These are phyloP conservation scores for Coprinopsis marcescibilis DNA, from an alignment of 768 basidiomycete genomes.

Conservation along the genomic window DNA sequence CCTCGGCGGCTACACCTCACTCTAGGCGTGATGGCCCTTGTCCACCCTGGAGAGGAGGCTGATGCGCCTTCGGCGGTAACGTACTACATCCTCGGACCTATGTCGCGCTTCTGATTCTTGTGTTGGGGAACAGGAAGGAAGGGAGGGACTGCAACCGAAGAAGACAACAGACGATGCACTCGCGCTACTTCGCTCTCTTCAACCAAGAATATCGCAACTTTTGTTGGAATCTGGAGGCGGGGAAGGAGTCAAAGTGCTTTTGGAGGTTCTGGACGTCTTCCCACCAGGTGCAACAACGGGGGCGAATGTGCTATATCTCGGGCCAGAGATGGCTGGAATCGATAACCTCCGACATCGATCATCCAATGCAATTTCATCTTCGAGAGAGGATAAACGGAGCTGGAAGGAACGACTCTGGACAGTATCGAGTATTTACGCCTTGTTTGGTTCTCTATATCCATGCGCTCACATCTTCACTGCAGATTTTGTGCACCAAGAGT, in stretches of 20 bases:
- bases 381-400: neutral
- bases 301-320: slow-evolving; percentile 55
- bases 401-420: slow-evolving; percentile 17
- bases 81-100: neutral
- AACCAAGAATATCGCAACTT: slow-evolving; percentile 36
- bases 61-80: neutral
- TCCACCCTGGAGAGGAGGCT: too few relatives aligned
- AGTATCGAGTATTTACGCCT: slow-evolving; percentile 25
- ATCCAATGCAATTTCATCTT: neutral
- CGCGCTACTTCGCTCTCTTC: slow-evolving; percentile 35
- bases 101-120: neutral
- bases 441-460: neutral
- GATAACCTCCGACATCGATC: slow-evolving; percentile 12
- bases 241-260: slow-evolving; percentile 24
- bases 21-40: slow-evolving; percentile 68
- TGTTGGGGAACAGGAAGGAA: neutral
- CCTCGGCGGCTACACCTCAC: slow-evolving; percentile 65
- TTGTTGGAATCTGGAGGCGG: slow-evolving; percentile 18
- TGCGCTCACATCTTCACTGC: neutral
- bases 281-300: slow-evolving; percentile 24
- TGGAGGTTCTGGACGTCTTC: slow-evolving; percentile 47
- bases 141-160: neutral
- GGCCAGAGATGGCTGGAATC: slow-evolving; percentile 29
- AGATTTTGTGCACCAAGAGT: slow-evolving; percentile 20
- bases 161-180: slow-evolving; percentile 27